A percentile compares a stretch with the other conserved stretches of the same genome.
Evolutionary conservation across 2,329 filamentous ascomycete species (phyloP).

Genomic region (Hypoxylon sp.): DNA sequence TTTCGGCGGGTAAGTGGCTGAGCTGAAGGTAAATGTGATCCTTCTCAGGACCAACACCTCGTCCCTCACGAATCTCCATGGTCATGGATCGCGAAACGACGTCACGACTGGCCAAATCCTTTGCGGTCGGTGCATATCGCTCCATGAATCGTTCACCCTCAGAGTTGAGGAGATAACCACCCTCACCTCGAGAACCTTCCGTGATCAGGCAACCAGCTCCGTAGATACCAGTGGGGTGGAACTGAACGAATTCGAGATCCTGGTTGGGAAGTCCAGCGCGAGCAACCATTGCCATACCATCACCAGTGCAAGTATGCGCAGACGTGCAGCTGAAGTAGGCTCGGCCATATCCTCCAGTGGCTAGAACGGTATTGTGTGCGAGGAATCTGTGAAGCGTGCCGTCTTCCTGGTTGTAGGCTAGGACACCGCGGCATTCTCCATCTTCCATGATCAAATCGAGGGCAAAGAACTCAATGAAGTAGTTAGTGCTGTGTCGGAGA

Average conservation of each 20-base stretch:
- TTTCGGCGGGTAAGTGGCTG: conserved; percentile 91
- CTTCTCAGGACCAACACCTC: conserved; percentile 96
- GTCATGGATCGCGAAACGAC: conserved; percentile 99
- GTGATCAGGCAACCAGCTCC: conserved; percentile 98
- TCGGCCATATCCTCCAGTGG: conserved; percentile 97
- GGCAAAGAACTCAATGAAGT: conserved; percentile 99
- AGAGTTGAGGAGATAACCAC: conserved; percentile 96
- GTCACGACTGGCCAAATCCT: conserved; percentile 96
- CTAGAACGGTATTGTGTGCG: conserved; percentile 95
- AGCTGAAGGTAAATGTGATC: conserved; percentile 99
- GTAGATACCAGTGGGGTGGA: conserved; percentile 99
- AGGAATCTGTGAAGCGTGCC: conserved; percentile 97
- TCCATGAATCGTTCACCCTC: conserved; percentile 99
- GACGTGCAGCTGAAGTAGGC: conserved; percentile 99
- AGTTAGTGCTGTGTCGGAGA: conserved; percentile 97
- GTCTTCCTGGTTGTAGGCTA: conserved; percentile 99
- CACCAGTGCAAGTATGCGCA: conserved; percentile 97
- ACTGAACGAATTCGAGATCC: conserved; percentile 99
- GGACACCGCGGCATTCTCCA: conserved; percentile 94
- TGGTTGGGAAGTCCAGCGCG: conserved; percentile 98
- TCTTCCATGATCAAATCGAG: conserved; percentile 98
- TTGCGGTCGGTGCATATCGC: conserved; percentile 96
- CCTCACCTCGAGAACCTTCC: conserved; percentile 97
- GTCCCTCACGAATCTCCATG: conserved; percentile 96
- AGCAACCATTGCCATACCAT: conserved; percentile 99